A percentile compares a stretch with the other conserved stretches of the same genome.
Conservation (phyloP, 306 rosid species). For the peach (Prunus persica) region Prunus_persica_NCBIv2 NC_034014.1:20959001-20959500, state of each 20-base stretch:
- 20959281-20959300: neutral
- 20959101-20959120: neutral
- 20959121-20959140: neutral
- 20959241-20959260: slow-evolving; percentile 1
- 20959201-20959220: too few species aligned
- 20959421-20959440: neutral
- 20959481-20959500: neutral
- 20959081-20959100: neutral
- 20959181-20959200: neutral
- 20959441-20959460: neutral
- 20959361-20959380: neutral
- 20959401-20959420: neutral
- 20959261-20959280: neutral
- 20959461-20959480: neutral
- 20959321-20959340: neutral
- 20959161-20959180: neutral
- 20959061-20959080: neutral
- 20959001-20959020: too few species aligned
- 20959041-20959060: too few species aligned
- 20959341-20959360: neutral
- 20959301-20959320: neutral
- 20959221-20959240: neutral
- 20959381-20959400: neutral
- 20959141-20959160: neutral
- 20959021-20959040: too few species aligned